A percentile compares a stretch with the other conserved stretches of the same genome.
Evolutionary conservation across 352 stramenopile species (phyloP).

Genomic region (Aphanomyces astaci): DNA sequence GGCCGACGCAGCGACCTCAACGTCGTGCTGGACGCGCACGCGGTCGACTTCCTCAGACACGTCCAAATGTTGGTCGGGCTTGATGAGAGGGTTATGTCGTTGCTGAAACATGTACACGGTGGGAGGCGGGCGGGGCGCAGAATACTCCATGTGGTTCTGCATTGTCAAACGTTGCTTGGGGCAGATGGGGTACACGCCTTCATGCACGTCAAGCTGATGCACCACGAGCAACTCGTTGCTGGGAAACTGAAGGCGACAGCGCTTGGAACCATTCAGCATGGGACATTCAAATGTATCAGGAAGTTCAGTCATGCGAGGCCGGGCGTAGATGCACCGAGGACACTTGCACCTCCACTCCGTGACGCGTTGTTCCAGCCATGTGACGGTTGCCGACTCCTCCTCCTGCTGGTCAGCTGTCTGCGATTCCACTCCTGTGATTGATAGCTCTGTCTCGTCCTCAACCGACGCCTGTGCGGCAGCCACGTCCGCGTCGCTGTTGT

Average conservation of each 20-base stretch:
- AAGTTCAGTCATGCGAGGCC: neutral
- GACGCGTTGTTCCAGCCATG: neutral
- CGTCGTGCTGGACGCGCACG: neutral
- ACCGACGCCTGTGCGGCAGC: neutral
- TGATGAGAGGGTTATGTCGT: neutral
- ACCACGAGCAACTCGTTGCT: slow-evolving; percentile 1
- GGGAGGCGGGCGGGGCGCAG: neutral
- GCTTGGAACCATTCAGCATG: neutral
- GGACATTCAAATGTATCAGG: neutral
- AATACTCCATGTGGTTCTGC: neutral
- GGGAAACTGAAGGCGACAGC: neutral
- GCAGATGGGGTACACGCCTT: slow-evolving; percentile 1
- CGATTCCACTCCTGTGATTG: neutral
- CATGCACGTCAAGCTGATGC: slow-evolving; percentile 8
- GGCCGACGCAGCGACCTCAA: neutral
- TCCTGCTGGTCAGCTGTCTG: neutral
- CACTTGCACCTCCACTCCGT: neutral
- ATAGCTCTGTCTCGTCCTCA: neutral
- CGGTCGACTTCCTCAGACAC: neutral
- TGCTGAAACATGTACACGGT: slow-evolving; percentile 19
- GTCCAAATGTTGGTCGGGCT: neutral
- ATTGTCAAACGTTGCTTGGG: neutral
- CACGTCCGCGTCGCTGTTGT: neutral
- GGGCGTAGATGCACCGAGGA: slow-evolving; percentile 8
- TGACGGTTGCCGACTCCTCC: neutral